Evolutionary conservation across 148 eudicot species (phyloP), one percentile per base, ranked within the genome.

Genomic region (Heliamphora exappendiculata): DNA sequence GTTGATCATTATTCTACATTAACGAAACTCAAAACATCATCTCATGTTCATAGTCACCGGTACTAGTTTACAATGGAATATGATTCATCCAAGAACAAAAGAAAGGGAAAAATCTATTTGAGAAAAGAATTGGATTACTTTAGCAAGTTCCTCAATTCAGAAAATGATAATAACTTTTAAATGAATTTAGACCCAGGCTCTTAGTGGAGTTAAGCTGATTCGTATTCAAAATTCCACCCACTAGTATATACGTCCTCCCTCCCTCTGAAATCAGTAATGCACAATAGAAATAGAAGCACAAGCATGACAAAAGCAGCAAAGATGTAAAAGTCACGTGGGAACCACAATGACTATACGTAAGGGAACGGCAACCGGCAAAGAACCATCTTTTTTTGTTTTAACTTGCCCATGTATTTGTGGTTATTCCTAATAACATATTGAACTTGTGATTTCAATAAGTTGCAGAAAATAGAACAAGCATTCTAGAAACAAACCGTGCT

Each of bases 401-500:
- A 14, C 62, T 57, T 31, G 28, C 2, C 31, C 31, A 57, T 57
- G 28, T 57, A 57, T 57, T 2, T 31, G 24, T 57, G 37, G 29
- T 16, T 72, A 9, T 11, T 20, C n/a, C 66, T 20, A 60, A 60
- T 57, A 45, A 45, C 57, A 26, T 47, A 5, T 3, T 14, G 17
- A 26, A 70, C 47, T 34, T 29, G 12, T 58, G 59, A 31, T 31
- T 33, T 63, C n/a, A 64, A 65, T 44, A 54, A 64, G 36, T 20
- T 28, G 4, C 4, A 36, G 22, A 14, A 67, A 14, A 50, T 63
- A 58, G 33, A 66, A 8, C 24, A 20, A 57, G 29, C 5, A 45
- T 54, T 54, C 59, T 20, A 14, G 26, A 62, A 4, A 81, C 90
- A 73, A 76, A 93, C 97, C 83, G 98, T 91, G 83, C 88, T 87